Evolutionary conservation across 331 rosid genomes (phyloP).

Genomic region (Malus hybrid): DNA sequence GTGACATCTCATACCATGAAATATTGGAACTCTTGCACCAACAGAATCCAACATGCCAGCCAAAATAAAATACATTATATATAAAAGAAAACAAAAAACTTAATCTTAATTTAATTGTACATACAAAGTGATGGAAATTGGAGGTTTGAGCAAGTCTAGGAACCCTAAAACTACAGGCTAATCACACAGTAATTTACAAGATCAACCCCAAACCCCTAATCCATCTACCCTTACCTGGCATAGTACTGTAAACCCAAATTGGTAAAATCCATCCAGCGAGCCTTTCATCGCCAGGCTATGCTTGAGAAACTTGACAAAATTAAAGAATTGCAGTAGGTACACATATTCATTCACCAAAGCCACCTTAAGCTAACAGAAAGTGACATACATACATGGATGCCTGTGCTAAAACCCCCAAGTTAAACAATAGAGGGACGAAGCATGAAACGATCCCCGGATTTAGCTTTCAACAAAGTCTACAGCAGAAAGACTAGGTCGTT

Average conservation of each 20-base stretch:
- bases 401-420: slow-evolving; percentile 11
- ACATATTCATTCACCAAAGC: slow-evolving; percentile 7
- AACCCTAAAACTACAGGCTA: slow-evolving; percentile 6
- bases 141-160: neutral
- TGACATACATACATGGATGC: neutral
- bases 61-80: neutral
- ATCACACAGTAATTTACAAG: slow-evolving; percentile 10
- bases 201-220: neutral
- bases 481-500: neutral
- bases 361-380: neutral
- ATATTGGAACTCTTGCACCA: neutral
- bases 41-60: neutral
- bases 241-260: neutral
- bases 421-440: slow-evolving; percentile 4
- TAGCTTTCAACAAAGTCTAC: slow-evolving; percentile 10
- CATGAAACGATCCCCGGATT: slow-evolving; percentile 1
- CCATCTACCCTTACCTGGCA: neutral
- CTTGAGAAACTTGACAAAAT: neutral
- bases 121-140: neutral
- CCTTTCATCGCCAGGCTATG: neutral
- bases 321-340: neutral
- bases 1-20: too few species aligned
- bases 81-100: neutral
- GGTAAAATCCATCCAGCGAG: neutral
- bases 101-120: neutral